Conservation (phyloP, 2,329 filamentous ascomycete species). For the Monilinia laxa region DNA sequence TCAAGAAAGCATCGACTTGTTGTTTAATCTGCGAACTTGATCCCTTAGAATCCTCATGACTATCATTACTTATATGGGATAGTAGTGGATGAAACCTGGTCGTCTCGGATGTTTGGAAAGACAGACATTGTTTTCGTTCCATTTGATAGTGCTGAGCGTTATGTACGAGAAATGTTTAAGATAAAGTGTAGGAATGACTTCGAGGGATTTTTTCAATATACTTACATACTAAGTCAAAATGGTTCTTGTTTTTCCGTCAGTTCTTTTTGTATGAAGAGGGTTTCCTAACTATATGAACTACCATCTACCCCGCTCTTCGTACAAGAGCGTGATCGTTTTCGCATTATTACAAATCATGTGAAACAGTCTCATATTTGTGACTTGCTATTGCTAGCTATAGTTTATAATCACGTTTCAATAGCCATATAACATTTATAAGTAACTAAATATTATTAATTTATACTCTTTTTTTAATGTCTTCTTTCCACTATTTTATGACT, state of each 20-base stretch:
- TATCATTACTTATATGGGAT: constrained; percentile 1
- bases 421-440: too few species aligned
- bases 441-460: too few species aligned
- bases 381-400: too few species aligned
- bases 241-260: neutral
- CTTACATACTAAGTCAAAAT: neutral
- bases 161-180: neutral
- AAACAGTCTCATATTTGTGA: too few species aligned
- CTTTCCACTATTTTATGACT: too few species aligned
- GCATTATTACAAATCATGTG: too few species aligned
- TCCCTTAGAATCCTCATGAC: neutral
- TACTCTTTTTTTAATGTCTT: too few species aligned
- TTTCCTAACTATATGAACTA: too few species aligned
- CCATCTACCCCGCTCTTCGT: too few species aligned
- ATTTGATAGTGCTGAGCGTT: constrained; percentile 5
- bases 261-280: neutral
- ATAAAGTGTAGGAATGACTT: neutral
- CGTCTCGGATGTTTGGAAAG: neutral
- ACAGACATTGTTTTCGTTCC: neutral
- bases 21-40: constrained; percentile 6
- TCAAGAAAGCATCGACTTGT: constrained; percentile 2
- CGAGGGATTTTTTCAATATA: neutral
- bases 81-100: constrained; percentile 4
- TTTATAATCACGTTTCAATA: too few species aligned
- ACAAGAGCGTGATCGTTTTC: too few species aligned